Percentiles rank a stretch among this genome's conserved stretches.
Evolutionary conservation across 2,329 filamentous ascomycete genomes (phyloP).

Genomic region (Talaromyces sp.): DNA sequence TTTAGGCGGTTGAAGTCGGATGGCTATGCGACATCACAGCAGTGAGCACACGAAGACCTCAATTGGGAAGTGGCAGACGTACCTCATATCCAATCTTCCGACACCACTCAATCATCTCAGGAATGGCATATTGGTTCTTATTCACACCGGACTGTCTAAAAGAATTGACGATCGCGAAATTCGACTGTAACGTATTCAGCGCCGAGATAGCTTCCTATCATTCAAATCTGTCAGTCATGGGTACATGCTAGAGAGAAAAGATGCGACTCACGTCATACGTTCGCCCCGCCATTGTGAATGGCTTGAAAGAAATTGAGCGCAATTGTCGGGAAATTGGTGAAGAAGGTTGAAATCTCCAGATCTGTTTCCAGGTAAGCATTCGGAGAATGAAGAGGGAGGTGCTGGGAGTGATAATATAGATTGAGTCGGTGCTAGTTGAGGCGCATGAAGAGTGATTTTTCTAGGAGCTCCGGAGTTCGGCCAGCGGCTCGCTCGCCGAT

Average conservation of each 20-base stretch:
- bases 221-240: not conserved
- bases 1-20: constrained; percentile 59
- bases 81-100: constrained; percentile 71
- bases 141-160: constrained; percentile 70
- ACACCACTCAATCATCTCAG: constrained; percentile 79
- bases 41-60: not conserved
- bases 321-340: constrained; percentile 21
- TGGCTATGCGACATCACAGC: constrained; percentile 44
- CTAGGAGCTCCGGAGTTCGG: constrained; percentile 2
- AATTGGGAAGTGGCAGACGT: constrained; percentile 34
- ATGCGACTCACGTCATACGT: constrained; percentile 35
- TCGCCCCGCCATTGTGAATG: constrained; percentile 35
- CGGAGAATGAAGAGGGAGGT: not conserved
- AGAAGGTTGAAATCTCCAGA: constrained; percentile 23
- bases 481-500: constrained; percentile 8
- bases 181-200: constrained; percentile 75
- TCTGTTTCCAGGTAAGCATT: constrained; percentile 12
- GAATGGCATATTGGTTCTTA: constrained; percentile 72
- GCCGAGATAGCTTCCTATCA: constrained; percentile 66
- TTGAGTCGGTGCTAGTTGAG: not conserved
- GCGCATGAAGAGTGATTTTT: not conserved
- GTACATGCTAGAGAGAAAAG: constrained; percentile 19
- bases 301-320: constrained; percentile 30
- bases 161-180: constrained; percentile 72
- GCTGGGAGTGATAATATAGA: not conserved